These are phyloP conservation scores for Cylindrodendrum hubeiense DNA, from an alignment of 2,329 filamentous ascomycete genomes.

Conservation along the genomic window DNA sequence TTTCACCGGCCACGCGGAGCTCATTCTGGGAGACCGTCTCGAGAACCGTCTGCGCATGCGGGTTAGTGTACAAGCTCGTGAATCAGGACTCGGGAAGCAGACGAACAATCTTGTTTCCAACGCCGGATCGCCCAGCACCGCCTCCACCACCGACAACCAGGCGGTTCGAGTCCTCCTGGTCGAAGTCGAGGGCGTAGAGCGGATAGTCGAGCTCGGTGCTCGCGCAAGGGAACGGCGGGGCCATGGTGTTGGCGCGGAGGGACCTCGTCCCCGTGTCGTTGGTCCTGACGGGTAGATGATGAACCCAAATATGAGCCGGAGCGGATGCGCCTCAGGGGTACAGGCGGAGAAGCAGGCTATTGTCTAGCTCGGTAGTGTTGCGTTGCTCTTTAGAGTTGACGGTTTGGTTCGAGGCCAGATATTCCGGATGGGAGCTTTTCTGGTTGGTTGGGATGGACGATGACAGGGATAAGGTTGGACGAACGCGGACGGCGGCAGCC, in stretches of 20 bases:
- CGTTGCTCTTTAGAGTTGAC: not conserved
- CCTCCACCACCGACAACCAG: constrained; percentile 90
- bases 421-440: constrained; percentile 34
- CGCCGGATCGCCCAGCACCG: constrained; percentile 82
- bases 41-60: constrained; percentile 71
- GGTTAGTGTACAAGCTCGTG: constrained; percentile 23
- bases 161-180: constrained; percentile 80
- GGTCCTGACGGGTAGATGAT: not conserved
- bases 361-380: not conserved
- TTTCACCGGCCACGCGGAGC: constrained; percentile 75
- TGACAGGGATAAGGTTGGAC: constrained; percentile 24
- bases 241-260: constrained; percentile 47
- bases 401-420: constrained; percentile 41
- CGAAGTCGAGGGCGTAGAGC: constrained; percentile 89
- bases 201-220: constrained; percentile 83
- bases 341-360: not conserved
- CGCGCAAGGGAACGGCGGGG: constrained; percentile 60
- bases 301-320: not conserved
- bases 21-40: constrained; percentile 76
- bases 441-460: constrained; percentile 35
- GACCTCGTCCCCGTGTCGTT: constrained; percentile 19
- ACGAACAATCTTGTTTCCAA: constrained; percentile 87
- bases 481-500: constrained; percentile 25
- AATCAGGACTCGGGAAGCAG: not conserved
- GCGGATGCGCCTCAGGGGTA: not conserved